phyloP scores from a whole-genome alignment of 768 basidiomycete genomes.

The Mycena capillaripes region DNA sequence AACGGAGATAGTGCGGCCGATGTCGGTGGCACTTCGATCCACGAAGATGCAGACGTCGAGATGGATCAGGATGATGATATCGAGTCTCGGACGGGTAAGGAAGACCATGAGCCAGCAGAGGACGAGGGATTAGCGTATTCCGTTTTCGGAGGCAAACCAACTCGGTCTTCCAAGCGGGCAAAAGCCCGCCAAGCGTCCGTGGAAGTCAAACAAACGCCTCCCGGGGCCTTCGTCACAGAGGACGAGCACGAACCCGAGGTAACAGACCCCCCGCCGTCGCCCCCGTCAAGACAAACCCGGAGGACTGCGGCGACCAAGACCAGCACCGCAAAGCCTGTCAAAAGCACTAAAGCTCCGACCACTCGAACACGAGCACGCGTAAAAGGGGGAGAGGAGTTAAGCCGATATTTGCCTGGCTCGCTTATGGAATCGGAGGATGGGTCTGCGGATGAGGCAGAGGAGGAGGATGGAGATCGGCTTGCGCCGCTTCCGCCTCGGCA shows the following conservation, averaged over 20 bases:
- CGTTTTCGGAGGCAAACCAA: slow-evolving; percentile 44
- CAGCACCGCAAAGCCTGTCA: slow-evolving; percentile 22
- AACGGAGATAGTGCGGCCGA: slow-evolving; percentile 17
- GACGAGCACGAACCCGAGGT: slow-evolving; percentile 52
- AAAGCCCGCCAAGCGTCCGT: slow-evolving; percentile 21
- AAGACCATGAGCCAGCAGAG: slow-evolving; percentile 37
- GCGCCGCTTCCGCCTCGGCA: slow-evolving; percentile 53
- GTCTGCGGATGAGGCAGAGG: slow-evolving; percentile 46
- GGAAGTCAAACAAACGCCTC: slow-evolving; percentile 51
- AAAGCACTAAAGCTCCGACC: slow-evolving; percentile 4
- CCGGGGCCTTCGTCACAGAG: slow-evolving; percentile 61
- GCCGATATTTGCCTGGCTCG: slow-evolving; percentile 42
- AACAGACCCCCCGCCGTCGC: slow-evolving; percentile 31
- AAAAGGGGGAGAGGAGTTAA: slow-evolving; percentile 26
- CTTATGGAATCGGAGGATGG: slow-evolving; percentile 46
- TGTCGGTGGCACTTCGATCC: neutral
- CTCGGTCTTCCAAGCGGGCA: slow-evolving; percentile 24
- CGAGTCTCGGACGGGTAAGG: slow-evolving; percentile 32
- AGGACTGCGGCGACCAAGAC: slow-evolving; percentile 21
- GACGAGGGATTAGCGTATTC: slow-evolving; percentile 41
- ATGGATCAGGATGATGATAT: slow-evolving; percentile 35
- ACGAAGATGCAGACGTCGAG: slow-evolving; percentile 34
- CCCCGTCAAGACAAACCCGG: slow-evolving; percentile 28
- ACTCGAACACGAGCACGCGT: slow-evolving; percentile 23
- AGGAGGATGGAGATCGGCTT: slow-evolving; percentile 54